Base-by-base conservation (phyloP, 345 rosid species). In the Schrenkiella parvula region DNA sequence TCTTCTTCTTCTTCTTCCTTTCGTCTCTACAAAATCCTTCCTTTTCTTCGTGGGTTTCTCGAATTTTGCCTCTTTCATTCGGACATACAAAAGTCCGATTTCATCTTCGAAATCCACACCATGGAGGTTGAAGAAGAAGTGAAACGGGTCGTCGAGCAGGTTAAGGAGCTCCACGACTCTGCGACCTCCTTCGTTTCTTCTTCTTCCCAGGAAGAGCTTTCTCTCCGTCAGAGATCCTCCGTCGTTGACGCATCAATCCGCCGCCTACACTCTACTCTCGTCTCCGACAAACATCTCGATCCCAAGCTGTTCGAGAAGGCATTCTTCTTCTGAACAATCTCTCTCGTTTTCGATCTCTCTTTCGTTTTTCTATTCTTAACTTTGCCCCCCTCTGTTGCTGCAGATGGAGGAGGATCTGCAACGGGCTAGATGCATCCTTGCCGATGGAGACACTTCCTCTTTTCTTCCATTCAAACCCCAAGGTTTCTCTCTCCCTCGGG, bases 341-440 rank as follows among this genome's bases (percentile, higher is more conserved):
- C 19, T 42, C 37, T 65, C 3, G 34, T 8, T 41, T 13, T 60
- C 4, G 25, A 9, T 58, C 37, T 7, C 21, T 48, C 10, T n/a
- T 7, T 42, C 50, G 32, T 50, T 39, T 41, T 57, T 35, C 44
- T 21, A 41, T 64, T 44, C 38, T 28, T 17, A 29, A 15, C 8
- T n/a, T 9, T 15, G 10, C 8, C 61, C 21, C 10, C 0, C 25
- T 23, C 6, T 37, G 0, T 60, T 55, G 23, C 11, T 62, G 50
- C 84, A 92, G 99, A 82, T 91, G 1, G 88, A 88, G 35, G 97
- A 88, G 22, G 97, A 95, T 82, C 80, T 95, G 47, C 91, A 85
- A 70, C 82, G 82, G 66, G 97, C 99, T 18, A 79, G 77, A 70
- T 82, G 95, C 68, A 70, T 87, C 35, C 42, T 91, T 64, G 81